Evolutionary conservation across 106 monocot species (phyloP), one percentile per base, ranked within the genome.

Genomic region (Dioscorea zingiberensis): DNA sequence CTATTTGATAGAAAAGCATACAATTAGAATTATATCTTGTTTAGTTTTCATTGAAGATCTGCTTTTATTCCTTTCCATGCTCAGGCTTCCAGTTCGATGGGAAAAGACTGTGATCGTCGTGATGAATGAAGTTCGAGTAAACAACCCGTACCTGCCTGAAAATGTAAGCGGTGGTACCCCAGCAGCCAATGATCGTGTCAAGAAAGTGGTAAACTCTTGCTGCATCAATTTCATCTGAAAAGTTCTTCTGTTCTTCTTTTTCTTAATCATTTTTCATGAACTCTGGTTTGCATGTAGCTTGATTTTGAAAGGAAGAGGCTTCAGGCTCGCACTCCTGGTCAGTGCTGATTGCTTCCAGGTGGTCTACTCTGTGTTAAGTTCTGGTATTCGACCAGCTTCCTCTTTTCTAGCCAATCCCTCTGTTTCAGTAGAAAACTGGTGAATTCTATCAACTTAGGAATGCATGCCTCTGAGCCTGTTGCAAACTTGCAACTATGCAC

Each of bases 21-120:
- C 10, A 38, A 38, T 10, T 38, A 38, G 38, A 38, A 38, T 38
- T 38, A 38, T 38, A 38, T 38, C 38, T 38, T 6, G 38, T 10
- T 38, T 10, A 1, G 4, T 2, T 1, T 10, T 6, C 38, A 38
- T 38, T 1, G 9, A 38, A 38, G 9, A 38, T 38, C 38, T 38
- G 38, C 10, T 38, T 38, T 38, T 38, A 10, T 38, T 38, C 51
- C 19, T 51, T 51, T 51, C 18, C 51, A 51, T 51, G 15, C 15
- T 51, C 73, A 97, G 95, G 67, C 91, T 97, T 79, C 92, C 95
- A 47, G 92, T 97, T 56, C 78, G 76, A 7, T 97, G 95, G 91
- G 95, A 97, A 26, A 86, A 85, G 60, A 97, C 91, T 25, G 85
- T 71, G 28, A 97, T 92, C 54, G 79, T 92, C n/a, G 95, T 97